Conservation (phyloP, 1,284 basidiomycete genomes). For the Malassezia equina region DNA sequence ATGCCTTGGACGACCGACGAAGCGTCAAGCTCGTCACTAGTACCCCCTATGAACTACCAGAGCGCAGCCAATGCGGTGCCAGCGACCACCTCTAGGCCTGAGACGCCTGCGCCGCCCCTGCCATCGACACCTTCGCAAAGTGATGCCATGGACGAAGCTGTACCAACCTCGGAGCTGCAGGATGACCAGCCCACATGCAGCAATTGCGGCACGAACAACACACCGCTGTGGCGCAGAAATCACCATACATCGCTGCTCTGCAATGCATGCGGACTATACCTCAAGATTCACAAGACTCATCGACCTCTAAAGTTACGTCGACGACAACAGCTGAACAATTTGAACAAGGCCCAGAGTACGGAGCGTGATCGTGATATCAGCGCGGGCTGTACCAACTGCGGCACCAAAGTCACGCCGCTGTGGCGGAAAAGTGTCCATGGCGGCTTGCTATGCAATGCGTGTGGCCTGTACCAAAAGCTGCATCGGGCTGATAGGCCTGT, state of each 20-base stretch:
- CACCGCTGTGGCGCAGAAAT: slow-evolving; percentile 41
- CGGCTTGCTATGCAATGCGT: slow-evolving; percentile 40
- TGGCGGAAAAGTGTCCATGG: slow-evolving; percentile 42
- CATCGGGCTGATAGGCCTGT: slow-evolving; percentile 37
- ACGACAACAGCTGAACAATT: slow-evolving; percentile 28
- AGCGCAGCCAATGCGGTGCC: not conserved
- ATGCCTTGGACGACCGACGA: not conserved
- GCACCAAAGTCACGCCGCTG: slow-evolving; percentile 41
- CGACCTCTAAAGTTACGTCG: slow-evolving; percentile 20
- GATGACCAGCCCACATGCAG: slow-evolving; percentile 27
- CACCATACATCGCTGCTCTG: slow-evolving; percentile 37
- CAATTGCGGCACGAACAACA: slow-evolving; percentile 41
- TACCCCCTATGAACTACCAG: not conserved
- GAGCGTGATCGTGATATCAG: not conserved
- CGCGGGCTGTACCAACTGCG: slow-evolving; percentile 41
- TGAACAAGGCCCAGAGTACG: not conserved
- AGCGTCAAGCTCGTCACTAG: not conserved
- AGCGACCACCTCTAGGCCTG: not conserved
- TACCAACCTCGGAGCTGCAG: not conserved
- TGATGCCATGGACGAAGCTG: not conserved
- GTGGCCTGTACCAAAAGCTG: slow-evolving; percentile 38
- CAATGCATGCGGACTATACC: slow-evolving; percentile 45
- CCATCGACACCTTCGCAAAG: not conserved
- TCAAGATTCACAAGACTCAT: slow-evolving; percentile 42
- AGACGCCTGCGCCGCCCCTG: not conserved